Percentiles rank a stretch among this genome's conserved stretches.
Evolutionary conservation across 177 flowering plant species (phyloP).

Genomic region (Telopea speciosissima): DNA sequence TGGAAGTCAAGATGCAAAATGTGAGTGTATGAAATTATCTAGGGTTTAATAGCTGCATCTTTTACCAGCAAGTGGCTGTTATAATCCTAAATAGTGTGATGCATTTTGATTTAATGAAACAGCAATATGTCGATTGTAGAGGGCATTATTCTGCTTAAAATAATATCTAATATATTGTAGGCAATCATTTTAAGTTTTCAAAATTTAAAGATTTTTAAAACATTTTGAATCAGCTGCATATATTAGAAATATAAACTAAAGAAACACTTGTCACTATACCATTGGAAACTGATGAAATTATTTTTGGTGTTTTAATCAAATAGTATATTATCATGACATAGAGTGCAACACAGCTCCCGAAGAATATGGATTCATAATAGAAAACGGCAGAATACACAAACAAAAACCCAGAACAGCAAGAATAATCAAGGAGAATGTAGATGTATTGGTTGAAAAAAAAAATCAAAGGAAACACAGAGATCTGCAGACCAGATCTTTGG

Average conservation of each 20-base stretch:
- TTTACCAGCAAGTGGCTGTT: neutral
- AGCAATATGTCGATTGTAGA: neutral
- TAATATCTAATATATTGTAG: neutral
- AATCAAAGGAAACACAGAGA: too few species aligned
- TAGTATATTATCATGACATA: too few species aligned
- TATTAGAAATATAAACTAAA: neutral
- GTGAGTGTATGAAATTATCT: slow-evolving; percentile 33
- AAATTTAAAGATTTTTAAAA: neutral
- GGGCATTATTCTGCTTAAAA: neutral
- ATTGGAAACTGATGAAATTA: too few species aligned
- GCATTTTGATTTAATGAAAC: neutral
- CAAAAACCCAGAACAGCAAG: too few species aligned
- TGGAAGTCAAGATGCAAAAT: slow-evolving; percentile 44
- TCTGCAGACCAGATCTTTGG: too few species aligned
- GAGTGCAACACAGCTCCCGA: too few species aligned
- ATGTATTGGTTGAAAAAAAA: too few species aligned
- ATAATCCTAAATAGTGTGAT: neutral
- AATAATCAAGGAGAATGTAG: too few species aligned
- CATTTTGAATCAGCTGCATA: neutral
- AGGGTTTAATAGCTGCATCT: neutral
- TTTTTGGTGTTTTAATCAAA: too few species aligned
- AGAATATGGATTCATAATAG: too few species aligned
- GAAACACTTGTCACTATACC: too few species aligned
- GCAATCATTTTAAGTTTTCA: neutral
- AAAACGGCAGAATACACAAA: too few species aligned